Base-by-base conservation (phyloP, 1,139 yeast species). In the Meyerozyma elateridarum region DNA sequence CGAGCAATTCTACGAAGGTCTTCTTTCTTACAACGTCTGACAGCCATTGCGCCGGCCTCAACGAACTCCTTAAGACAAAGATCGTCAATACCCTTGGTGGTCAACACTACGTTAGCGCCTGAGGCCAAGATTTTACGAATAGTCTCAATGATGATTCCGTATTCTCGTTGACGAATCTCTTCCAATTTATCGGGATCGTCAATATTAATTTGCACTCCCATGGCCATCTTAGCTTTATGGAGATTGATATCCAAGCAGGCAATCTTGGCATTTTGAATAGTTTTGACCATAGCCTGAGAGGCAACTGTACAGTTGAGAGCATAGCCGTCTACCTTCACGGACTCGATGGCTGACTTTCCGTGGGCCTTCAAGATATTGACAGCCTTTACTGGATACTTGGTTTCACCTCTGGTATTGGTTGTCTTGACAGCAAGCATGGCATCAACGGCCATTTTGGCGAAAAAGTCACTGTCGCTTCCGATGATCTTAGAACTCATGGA, bases 61-160 rank as follows among this genome's bases (percentile, higher is more conserved):
- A 91, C 93, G 60, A 93, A 91, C 56, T 85, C 91, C 63, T 93
- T 93, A 51, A 93, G 70, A 57, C 96, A 89, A 59, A 91, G 73
- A 57, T 93, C 98, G 61, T 93, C 99, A 49, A 93, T 93, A 46
- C 98, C 99, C 65, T 93, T 91, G 17, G 99, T 91, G 22, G 99
- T 93, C 41, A 93, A 70, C 22, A 93, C 87, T 35, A 93, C 98
- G 51, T 91, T 93, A 35, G 98, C 98, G 42, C 99, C 99, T 7
- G 97, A 79, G 42, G 70, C 77, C 52, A 93, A 76, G 53, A 93
- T 85, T 61, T 85, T 91, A 48, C 75, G 75, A 49, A 91, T 82
- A 60, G 93, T 82, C 55, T 91, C 98, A 44, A 87, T 67, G 25
- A 89, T 79, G 41, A 93, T 87, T 36, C 91, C 96, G 49, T 82